Base-by-base conservation (phyloP, 2,329 filamentous ascomycete genomes). In the Rutstroemia sp. region DNA sequence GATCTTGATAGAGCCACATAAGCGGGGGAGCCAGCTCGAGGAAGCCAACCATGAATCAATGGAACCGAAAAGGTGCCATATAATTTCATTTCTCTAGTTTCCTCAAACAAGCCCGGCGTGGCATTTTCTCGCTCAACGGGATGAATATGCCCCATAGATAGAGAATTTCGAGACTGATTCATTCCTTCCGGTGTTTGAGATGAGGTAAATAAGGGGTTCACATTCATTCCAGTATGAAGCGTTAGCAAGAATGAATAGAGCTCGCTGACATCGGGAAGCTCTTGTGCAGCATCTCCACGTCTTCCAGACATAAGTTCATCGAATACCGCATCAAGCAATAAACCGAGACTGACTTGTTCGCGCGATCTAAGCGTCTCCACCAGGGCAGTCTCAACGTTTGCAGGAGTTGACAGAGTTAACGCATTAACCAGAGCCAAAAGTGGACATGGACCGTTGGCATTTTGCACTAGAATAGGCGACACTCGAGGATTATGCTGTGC, bases 211-310 rank as follows among this genome's bases (percentile, higher is more conserved):
- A 88, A 83, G 2, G 94, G 94, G 62, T 99, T 99, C 57, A 97
- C 92, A 66, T 97, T 99, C 89, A 99, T 96, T 39, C 94, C 94
- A 0, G 92, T 97, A 64, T 96, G 90, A 2, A 99, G 75, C 46
- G 89, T 88, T 56, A 94, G 82, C 2, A 99, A 76, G 67, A 99
- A 99, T 6, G 80, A 78, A 69, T 96, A 95, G 1, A 99, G 77
- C 58, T 96, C 92, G 38, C 86, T 81, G 9, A 97, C 87, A 68
- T 97, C 94, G 0, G 92, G 92, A 23, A 97, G 73, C 16, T 83
- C 76, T 56, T 77, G 75, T 1, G 78, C 79, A 2, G 75, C 72
- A 48, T 82, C 81, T 0, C 82, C 84, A 51, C 87, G 77, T 52
- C 87, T 74, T 8, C 83, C 83, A 2, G 89, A 92, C 76, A 95